Base-by-base conservation (phyloP, 2,329 filamentous ascomycete genomes). In the Cladosporium sp. region DNA sequence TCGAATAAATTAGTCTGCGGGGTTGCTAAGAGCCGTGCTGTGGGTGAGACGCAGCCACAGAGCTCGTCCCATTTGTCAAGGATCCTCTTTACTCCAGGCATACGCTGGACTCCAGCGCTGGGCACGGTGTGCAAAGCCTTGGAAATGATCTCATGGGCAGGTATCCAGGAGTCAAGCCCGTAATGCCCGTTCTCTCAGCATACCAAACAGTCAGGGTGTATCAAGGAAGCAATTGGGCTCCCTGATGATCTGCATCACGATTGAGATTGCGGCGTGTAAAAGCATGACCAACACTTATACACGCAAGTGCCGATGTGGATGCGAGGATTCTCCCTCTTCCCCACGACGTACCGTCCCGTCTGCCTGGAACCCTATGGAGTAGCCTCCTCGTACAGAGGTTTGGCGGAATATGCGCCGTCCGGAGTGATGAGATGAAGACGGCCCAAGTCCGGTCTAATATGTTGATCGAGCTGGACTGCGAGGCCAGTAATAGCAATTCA, bases 341-440 rank as follows among this genome's bases (percentile, higher is more conserved):
- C 35, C 43, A 38, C 43, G 19, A 25, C 42, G 43, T 27, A 47
- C 43, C 43, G 43, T 47, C 22, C 43, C 43, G 43, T 25, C 43
- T 47, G 43, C 9, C 43, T 38, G 33, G 35, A 8, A 22, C 22
- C 22, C 22, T 27, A 27, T 27, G 5, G 22, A 27, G 9, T 5
- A 27, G 22, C 22, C 4, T 27, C 22, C 22, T 27, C 5, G 22
- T 27, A 9, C 22, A 5, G 22, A 27, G 4, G 22, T 9, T 4
- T 27, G 22, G n/a, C 22, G 22, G 22, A 27, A 27, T 9, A 27
- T 9, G 9, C 4, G 5, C 22, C 9, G 5, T 27, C 22, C 5
- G 22, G 22, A 27, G 22, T 4, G 9, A 27, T 27, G 22, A 27
- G 22, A 27, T 27, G 22, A 4, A 27, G 22, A 27, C 22, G 22